These are phyloP conservation scores for Penicillium hordei DNA, from an alignment of 2,329 filamentous ascomycete genomes.

Conservation along the genomic window DNA sequence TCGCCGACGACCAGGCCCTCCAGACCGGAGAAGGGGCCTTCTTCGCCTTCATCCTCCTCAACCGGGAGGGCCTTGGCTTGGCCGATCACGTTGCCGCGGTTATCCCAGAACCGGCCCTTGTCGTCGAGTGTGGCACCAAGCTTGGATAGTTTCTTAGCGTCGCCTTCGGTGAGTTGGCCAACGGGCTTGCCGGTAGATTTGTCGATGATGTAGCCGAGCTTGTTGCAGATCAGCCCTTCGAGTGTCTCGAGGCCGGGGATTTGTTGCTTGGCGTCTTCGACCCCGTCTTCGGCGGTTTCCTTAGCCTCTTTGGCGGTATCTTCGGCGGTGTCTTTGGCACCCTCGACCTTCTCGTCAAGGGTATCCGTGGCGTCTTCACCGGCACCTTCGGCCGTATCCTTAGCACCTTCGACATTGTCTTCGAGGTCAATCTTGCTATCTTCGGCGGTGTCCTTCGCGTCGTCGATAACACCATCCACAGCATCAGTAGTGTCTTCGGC, in stretches of 20 bases:
- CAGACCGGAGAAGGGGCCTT: conserved; percentile 47
- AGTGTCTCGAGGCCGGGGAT: conserved; percentile 34
- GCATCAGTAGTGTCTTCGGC: conserved; percentile 14
- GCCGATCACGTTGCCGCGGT: conserved; percentile 63
- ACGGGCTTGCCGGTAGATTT: conserved; percentile 46
- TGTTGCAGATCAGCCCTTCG: conserved; percentile 46
- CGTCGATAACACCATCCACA: conserved; percentile 28
- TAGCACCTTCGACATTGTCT: conserved; percentile 25
- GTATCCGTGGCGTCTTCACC: conserved; percentile 19
- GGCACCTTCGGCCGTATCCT: neutral
- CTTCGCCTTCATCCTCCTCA: conserved; percentile 39
- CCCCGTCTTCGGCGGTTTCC: conserved; percentile 18
- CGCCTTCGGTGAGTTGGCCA: conserved; percentile 62
- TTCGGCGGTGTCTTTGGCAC: conserved; percentile 26
- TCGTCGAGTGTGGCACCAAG: conserved; percentile 49
- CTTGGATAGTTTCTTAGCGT: conserved; percentile 60
- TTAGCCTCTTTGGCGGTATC: too few species aligned
- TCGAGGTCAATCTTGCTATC: neutral
- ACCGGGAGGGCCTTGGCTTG: conserved; percentile 51
- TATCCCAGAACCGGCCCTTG: conserved; percentile 64
- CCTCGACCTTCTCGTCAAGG: conserved; percentile 14
- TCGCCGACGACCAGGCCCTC: conserved; percentile 49
- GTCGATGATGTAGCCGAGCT: conserved; percentile 46
- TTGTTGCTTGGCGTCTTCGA: conserved; percentile 27
- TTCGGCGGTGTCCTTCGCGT: conserved; percentile 21